Evolutionary conservation across 176 grass and related monocot species (phyloP).

Genomic region (Rhipidocladum racemiflorum): DNA sequence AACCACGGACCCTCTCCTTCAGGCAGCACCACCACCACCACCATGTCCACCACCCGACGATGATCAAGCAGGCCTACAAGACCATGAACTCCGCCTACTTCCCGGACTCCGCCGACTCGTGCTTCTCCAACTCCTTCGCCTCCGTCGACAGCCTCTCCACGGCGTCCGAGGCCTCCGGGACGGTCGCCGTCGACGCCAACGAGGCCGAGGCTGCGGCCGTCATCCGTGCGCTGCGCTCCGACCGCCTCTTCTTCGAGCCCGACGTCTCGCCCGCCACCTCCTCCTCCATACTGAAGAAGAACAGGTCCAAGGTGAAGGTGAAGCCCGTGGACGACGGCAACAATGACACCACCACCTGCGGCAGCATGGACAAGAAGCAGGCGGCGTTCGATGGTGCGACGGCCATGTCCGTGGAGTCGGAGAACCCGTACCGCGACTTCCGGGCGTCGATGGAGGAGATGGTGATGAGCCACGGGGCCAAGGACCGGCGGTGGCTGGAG

Average conservation of each 20-base stretch:
- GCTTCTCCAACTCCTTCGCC: constrained; percentile 27
- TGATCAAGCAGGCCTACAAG: constrained; percentile 25
- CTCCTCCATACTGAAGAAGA: constrained; percentile 24
- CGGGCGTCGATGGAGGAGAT: constrained; percentile 76
- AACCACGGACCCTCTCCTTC: constrained; percentile 51
- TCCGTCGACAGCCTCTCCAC: constrained; percentile 31
- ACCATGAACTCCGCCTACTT: constrained; percentile 33
- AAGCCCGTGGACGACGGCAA: not conserved
- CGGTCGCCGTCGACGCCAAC: not conserved
- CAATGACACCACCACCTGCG: not conserved
- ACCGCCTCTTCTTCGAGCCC: constrained; percentile 58
- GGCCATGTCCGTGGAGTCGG: constrained; percentile 58
- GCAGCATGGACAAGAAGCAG: not conserved
- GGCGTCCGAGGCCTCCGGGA: constrained; percentile 1
- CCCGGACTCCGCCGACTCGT: constrained; percentile 8
- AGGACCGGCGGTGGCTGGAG: constrained; percentile 73
- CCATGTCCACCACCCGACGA: not conserved
- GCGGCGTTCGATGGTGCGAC: constrained; percentile 46
- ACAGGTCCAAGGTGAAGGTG: not conserved
- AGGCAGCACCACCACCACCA: constrained; percentile 9
- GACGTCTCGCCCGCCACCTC: constrained; percentile 1
- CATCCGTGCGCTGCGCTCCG: constrained; percentile 43
- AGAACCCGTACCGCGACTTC: constrained; percentile 70
- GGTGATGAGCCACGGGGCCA: constrained; percentile 43
- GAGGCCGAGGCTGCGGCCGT: not conserved